Conservation (phyloP, 208 protist genomes). For the Crithidia mellificae region DNA sequence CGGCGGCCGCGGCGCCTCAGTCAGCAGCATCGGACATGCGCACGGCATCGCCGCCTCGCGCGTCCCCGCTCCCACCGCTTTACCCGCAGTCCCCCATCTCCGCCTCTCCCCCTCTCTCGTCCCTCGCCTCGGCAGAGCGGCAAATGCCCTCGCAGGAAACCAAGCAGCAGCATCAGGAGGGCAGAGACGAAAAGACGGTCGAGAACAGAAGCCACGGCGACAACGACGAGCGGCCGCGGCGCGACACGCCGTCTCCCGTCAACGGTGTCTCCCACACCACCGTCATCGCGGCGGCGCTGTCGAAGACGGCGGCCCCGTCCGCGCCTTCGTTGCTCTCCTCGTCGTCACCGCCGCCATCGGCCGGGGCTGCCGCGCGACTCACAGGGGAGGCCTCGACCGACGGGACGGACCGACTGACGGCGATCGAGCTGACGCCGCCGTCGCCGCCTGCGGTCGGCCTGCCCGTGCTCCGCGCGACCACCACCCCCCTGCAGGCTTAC, state of each 20-base stretch:
- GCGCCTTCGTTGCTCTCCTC: neutral
- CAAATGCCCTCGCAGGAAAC: no score
- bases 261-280: no score
- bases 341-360: neutral
- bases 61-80: neutral
- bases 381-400: neutral
- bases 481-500: neutral
- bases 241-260: neutral
- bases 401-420: neutral
- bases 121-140: slow-evolving; percentile 1
- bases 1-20: no score
- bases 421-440: neutral
- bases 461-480: neutral
- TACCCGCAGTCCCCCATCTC: neutral
- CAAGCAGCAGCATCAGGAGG: neutral
- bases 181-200: neutral
- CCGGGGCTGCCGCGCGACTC: neutral
- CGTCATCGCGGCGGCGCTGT: no score
- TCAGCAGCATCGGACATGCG: no score
- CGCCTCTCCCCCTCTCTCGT: neutral
- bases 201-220: neutral
- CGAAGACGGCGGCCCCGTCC: no score
- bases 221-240: no score
- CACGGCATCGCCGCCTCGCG: no score
- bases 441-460: neutral